Evolutionary conservation across 129 eudicot genomes (phyloP), one percentile per base, ranked within the genome.

Genomic region (Smallanthus sonchifolius): DNA sequence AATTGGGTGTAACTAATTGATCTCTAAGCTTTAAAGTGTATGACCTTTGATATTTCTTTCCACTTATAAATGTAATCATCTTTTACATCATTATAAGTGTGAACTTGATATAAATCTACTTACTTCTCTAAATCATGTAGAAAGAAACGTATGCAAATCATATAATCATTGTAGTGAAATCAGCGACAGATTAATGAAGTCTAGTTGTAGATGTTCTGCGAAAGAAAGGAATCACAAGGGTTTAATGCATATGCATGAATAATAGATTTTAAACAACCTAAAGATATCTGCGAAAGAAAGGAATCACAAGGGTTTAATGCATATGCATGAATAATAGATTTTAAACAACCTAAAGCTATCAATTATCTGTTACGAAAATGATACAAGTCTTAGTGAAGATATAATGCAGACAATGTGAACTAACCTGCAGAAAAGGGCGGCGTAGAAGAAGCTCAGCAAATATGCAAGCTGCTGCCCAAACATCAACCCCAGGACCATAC

Each of bases 381-480:
- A 40, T 14, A 38, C 65, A 67, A 40, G 16, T 32, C 1, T 42
- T 30, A 65, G n/a, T 65, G 66, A 75, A 13, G 57, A 65, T 64
- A 47, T 74, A 10, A 19, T 56, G 63, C 34, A 16, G 19, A 78
- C 28, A 67, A 32, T 44, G 4, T 40, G 78, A 39, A 49, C 66
- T 70, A 37, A 86, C 98, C 97, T 90, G 98, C 67, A 93, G 80
- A 76, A 93, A 93, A 64, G 98, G 98, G 32, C 96, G 83, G 48
- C 98, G 95, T 34, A 93, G 67, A 52, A 93, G 92, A 39, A 93
- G 96, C 73, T 93, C 98, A 65, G 97, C 98, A 71, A 93, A 93
- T 65, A 93, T 91, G 77, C 98, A 93, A 75, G 98, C 98, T 14
- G 98, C 98, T 80, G 97, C 98, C 98, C 98, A 93, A 5, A 93